These are phyloP conservation scores for Breviolum minutum DNA, from an alignment of 73 alveolate species.

Conservation along the genomic window DNA sequence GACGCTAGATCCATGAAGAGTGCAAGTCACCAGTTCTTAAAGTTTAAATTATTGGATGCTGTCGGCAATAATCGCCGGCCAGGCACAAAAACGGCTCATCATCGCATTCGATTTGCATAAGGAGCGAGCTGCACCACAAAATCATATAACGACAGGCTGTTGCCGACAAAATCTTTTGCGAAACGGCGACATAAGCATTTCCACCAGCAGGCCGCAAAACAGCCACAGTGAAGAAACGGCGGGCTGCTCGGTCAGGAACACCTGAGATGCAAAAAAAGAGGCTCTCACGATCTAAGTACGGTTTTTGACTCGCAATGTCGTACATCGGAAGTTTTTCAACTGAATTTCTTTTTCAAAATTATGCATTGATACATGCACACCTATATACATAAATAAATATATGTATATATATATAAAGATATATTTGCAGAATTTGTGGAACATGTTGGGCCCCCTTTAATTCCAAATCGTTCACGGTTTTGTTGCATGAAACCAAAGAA, in stretches of 20 bases:
- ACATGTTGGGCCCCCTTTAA: not conserved
- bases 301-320: not conserved
- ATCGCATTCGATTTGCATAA: not conserved
- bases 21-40: not conserved
- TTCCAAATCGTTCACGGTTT: not conserved
- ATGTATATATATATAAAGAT: not conserved
- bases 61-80: not conserved
- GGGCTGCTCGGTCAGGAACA: not conserved
- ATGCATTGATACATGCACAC: not conserved
- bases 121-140: not conserved
- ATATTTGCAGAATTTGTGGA: not conserved
- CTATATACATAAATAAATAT: not conserved
- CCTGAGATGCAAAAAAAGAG: not conserved
- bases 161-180: not conserved
- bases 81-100: not conserved
- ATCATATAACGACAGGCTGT: not conserved
- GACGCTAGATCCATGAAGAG: not conserved
- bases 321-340: not conserved
- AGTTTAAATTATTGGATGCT: not conserved
- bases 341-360: not conserved
- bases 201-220: not conserved
- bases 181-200: not conserved
- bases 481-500: not conserved
- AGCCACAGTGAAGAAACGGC: not conserved
- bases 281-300: not conserved